Evolutionary conservation across 1,284 basidiomycete species (phyloP), one percentile per base, ranked within the genome.

Genomic region (Malassezia japonica): DNA sequence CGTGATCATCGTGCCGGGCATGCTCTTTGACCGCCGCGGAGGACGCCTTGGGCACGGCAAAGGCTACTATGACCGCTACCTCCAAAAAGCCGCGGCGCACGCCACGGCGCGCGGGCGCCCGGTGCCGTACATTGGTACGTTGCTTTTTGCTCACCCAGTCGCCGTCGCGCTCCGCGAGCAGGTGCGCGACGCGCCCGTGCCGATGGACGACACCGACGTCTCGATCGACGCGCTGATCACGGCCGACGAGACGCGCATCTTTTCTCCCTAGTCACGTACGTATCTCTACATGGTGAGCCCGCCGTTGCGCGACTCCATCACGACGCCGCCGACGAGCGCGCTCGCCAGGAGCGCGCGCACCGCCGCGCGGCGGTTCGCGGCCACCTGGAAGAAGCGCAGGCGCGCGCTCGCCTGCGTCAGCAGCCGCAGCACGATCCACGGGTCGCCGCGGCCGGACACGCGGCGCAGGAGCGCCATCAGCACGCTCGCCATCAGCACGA

Each of bases 51-150:
- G 75, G 2, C 74, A 76, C 48, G 75, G 75, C 16, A 62, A 74
- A 36, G 75, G 75, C 1, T 76, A 75, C 64, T 76, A 76, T 53
- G 75, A 76, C 53, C 68, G 74, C 27, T 74, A 74, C 50, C 42
- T 73, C 5, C 27, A 16, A 20, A 13, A 27, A 16, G 38, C 37
- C 23, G 28, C 28, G n/a, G 42, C 46, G 15, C 32, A 29, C 7
- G 37, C 37, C 2, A 18, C 21, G 28, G 25, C 27, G 24, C 37
- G 13, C 15, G 31, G 29, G 20, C 28, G 10, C 15, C 24, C 18
- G 15, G 46, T 38, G n/a, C 49, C 50, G 3, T 40, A 25, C 16
- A 40, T 40, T 13, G 23, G 38, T 40, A 40, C 38, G 38, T 27
- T 9, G 8, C 6, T 6, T 9, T 8, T 13, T n/a, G n/a, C 20